Conservation (phyloP, 371 early-diverging fungal genomes). For the Smittium culicis region DNA sequence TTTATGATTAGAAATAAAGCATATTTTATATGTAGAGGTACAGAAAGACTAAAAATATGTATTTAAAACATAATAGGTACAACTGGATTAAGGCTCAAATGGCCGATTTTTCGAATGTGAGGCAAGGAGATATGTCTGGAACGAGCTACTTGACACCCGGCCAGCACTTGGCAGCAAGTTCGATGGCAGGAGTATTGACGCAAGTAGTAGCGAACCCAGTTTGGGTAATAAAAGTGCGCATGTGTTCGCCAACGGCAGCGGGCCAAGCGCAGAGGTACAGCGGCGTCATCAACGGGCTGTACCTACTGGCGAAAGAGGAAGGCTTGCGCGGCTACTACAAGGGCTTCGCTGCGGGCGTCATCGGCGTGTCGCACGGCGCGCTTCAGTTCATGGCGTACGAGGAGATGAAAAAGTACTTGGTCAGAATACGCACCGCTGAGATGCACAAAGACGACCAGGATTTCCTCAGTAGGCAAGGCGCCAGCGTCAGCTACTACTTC, state of each 20-base stretch:
- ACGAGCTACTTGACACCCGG: conserved; percentile 31
- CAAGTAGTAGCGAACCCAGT: conserved; percentile 73
- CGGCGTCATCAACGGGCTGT: conserved; percentile 55
- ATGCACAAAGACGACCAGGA: conserved; percentile 56
- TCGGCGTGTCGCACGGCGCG: conserved; percentile 86
- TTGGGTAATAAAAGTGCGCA: conserved; percentile 86
- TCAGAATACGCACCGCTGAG: conserved; percentile 81
- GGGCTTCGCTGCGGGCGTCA: conserved; percentile 74
- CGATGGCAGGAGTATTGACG: conserved; percentile 63
- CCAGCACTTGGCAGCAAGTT: conserved; percentile 73
- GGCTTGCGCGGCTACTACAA: conserved; percentile 69
- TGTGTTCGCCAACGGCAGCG: conserved; percentile 38
- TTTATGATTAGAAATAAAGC: no score
- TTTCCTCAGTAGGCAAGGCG: conserved; percentile 15
- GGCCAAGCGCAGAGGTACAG: conserved; percentile 34
- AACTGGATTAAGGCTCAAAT: conserved; percentile 47
- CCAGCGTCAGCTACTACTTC: conserved; percentile 4
- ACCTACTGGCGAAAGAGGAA: conserved; percentile 49
- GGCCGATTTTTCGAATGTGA: conserved; percentile 37
- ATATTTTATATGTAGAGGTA: no score
- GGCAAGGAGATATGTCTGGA: conserved; percentile 40
- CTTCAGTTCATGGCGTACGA: conserved; percentile 94
- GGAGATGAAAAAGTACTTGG: conserved; percentile 55
- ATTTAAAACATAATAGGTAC: conserved; percentile 8
- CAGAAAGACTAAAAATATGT: no score